Percentiles rank a stretch among this genome's conserved stretches.
Evolutionary conservation across 805 yeast genomes (phyloP).

Genomic region (Sungouiozyma ichnusensis): DNA sequence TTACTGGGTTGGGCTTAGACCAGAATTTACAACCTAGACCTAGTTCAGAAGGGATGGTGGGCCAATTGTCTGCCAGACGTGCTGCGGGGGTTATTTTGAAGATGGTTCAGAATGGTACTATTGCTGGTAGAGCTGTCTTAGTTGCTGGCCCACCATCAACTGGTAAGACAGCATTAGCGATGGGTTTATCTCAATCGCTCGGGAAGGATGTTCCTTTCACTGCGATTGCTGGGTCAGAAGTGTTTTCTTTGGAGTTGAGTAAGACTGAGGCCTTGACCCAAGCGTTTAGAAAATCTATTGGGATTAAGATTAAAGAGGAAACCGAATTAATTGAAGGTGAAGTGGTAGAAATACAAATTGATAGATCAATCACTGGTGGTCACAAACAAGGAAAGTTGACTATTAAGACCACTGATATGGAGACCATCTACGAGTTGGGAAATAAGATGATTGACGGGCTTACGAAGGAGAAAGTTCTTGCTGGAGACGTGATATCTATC

Average conservation of each 20-base stretch:
- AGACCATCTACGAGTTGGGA: conserved; percentile 92
- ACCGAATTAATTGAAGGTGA: conserved; percentile 98
- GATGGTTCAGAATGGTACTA: conserved; percentile 87
- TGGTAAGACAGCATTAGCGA: conserved; percentile 97
- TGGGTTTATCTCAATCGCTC: conserved; percentile 74
- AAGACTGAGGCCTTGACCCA: conserved; percentile 96
- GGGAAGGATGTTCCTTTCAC: conserved; percentile 80
- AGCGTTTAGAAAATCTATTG: conserved; percentile 92
- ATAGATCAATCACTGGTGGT: conserved; percentile 90
- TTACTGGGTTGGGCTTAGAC: conserved; percentile 92
- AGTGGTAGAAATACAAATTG: conserved; percentile 93
- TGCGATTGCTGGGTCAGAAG: conserved; percentile 88
- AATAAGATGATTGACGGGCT: conserved; percentile 89
- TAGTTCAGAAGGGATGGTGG: conserved; percentile 91
- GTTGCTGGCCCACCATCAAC: conserved; percentile 98
- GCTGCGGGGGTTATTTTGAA: conserved; percentile 93
- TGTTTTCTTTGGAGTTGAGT: conserved; percentile 81
- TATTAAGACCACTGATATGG: conserved; percentile 96
- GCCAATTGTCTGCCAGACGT: conserved; percentile 86
- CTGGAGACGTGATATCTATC: conserved; percentile 93
- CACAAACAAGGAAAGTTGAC: conserved; percentile 97
- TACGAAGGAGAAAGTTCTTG: conserved; percentile 87
- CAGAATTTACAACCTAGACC: conserved; percentile 77
- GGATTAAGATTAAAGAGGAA: conserved; percentile 90
- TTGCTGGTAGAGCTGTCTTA: conserved; percentile 93